phyloP scores from a whole-genome alignment of 495 filamentous ascomycete genomes.

The Trichoderma gamsii region DNA sequence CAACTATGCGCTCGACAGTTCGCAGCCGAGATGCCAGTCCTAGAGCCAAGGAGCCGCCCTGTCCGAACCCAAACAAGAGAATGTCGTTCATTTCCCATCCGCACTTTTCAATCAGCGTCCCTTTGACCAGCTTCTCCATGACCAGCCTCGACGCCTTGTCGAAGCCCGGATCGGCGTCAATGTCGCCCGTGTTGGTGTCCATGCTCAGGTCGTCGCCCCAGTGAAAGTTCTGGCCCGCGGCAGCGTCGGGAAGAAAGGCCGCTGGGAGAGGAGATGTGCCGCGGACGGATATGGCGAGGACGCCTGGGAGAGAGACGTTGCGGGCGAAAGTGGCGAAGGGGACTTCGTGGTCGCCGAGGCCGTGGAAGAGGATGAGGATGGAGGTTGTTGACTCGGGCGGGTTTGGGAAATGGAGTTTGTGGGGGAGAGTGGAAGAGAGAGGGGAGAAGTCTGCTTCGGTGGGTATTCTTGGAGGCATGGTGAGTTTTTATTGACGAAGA shows the following conservation, averaged over 20 bases:
- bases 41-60: conserved; percentile 77
- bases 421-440: conserved; percentile 25
- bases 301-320: conserved; percentile 75
- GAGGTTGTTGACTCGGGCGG: conserved; percentile 51
- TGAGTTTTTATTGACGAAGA: background rate
- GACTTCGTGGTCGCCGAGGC: conserved; percentile 70
- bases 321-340: conserved; percentile 66
- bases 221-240: conserved; percentile 50
- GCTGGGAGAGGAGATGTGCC: conserved; percentile 70
- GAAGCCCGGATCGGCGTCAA: conserved; percentile 81
- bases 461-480: conserved; percentile 35
- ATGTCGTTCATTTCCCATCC: conserved; percentile 65
- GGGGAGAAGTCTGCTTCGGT: conserved; percentile 31
- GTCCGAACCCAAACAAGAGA: conserved; percentile 76
- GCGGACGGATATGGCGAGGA: conserved; percentile 67
- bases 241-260: conserved; percentile 41
- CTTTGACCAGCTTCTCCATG: conserved; percentile 50
- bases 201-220: conserved; percentile 89
- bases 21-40: conserved; percentile 43
- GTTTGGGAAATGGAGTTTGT: conserved; percentile 31
- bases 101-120: conserved; percentile 58
- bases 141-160: conserved; percentile 45
- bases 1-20: conserved; percentile 27
- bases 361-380: conserved; percentile 84
- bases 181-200: conserved; percentile 50